Percentiles rank a stretch among this genome's conserved stretches.
phyloP scores from a whole-genome alignment of 2,329 filamentous ascomycete genomes.

The Lachnellula suecica region DNA sequence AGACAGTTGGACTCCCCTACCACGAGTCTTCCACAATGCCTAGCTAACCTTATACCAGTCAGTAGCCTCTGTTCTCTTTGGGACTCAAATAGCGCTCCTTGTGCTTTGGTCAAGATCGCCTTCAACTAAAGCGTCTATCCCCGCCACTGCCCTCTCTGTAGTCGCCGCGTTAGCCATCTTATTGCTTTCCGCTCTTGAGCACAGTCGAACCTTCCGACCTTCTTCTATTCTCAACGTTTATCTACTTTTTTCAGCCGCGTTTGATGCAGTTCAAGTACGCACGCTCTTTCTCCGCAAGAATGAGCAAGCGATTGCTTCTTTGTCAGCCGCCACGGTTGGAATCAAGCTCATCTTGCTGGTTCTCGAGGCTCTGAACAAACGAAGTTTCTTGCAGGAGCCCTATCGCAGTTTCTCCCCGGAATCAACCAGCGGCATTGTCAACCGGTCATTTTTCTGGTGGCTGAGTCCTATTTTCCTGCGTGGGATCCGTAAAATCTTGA shows the following conservation, averaged over 20 bases:
- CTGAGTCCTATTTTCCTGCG: not conserved
- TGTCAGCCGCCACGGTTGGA: not conserved
- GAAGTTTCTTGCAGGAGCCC: not conserved
- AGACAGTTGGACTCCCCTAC: too few species aligned
- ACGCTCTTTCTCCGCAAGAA: not conserved
- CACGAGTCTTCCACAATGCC: too few species aligned
- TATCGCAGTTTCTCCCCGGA: not conserved
- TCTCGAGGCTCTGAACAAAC: not conserved
- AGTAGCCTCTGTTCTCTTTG: too few species aligned
- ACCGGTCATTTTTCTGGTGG: not conserved
- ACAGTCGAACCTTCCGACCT: slow-evolving; percentile 1
- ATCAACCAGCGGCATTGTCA: not conserved
- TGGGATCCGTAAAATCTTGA: not conserved
- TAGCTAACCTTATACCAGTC: too few species aligned
- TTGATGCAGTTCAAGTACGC: not conserved
- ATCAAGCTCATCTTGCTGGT: not conserved
- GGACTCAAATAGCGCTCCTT: too few species aligned
- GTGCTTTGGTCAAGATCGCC: not conserved
- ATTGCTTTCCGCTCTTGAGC: not conserved
- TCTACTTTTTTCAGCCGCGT: not conserved
- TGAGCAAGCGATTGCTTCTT: not conserved
- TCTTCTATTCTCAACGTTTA: not conserved
- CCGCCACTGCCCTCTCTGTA: not conserved
- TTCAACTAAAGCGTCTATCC: slow-evolving; percentile 20
- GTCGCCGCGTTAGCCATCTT: not conserved